These are phyloP conservation scores for Sclerospora graminicola DNA, from an alignment of 352 stramenopile species.

Conservation along the genomic window DNA sequence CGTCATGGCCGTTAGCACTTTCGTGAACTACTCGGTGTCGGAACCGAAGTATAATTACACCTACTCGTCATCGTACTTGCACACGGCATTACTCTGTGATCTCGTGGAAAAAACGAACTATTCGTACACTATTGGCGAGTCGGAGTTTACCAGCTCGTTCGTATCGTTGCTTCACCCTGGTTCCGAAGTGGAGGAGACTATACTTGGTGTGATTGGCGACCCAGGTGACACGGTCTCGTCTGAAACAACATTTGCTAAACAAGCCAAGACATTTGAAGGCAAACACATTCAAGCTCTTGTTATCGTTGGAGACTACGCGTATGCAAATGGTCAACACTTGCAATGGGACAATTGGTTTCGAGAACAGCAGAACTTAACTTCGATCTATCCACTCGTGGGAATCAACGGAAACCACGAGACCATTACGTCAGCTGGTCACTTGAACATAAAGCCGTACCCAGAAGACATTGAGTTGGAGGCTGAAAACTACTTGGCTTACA, in stretches of 20 bases:
- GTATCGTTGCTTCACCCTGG: slow-evolving; percentile 19
- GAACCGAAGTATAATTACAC: slow-evolving; percentile 37
- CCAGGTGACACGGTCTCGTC: slow-evolving; percentile 28
- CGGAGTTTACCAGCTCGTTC: slow-evolving; percentile 28
- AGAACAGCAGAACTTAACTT: slow-evolving; percentile 38
- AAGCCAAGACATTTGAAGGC: slow-evolving; percentile 27
- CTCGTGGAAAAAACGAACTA: slow-evolving; percentile 30
- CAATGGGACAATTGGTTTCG: slow-evolving; percentile 67
- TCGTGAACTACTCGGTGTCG: slow-evolving; percentile 24
- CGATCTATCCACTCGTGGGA: slow-evolving; percentile 30
- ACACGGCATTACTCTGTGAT: slow-evolving; percentile 38
- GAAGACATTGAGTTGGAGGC: slow-evolving; percentile 20
- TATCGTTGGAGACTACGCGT: slow-evolving; percentile 51
- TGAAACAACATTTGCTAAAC: slow-evolving; percentile 22
- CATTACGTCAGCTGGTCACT: slow-evolving; percentile 27
- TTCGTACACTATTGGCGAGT: slow-evolving; percentile 30
- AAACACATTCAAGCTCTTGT: slow-evolving; percentile 35
- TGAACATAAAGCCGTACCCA: slow-evolving; percentile 32
- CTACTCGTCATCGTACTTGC: slow-evolving; percentile 37
- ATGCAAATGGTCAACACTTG: slow-evolving; percentile 50
- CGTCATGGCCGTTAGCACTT: slow-evolving; percentile 19
- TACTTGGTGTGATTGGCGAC: slow-evolving; percentile 32
- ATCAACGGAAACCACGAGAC: slow-evolving; percentile 70
- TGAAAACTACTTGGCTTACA: slow-evolving; percentile 34
- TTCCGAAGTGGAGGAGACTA: slow-evolving; percentile 27